phyloP scores from a whole-genome alignment of 75 land plant genomes.

The Cunninghamia lanceolata region DNA sequence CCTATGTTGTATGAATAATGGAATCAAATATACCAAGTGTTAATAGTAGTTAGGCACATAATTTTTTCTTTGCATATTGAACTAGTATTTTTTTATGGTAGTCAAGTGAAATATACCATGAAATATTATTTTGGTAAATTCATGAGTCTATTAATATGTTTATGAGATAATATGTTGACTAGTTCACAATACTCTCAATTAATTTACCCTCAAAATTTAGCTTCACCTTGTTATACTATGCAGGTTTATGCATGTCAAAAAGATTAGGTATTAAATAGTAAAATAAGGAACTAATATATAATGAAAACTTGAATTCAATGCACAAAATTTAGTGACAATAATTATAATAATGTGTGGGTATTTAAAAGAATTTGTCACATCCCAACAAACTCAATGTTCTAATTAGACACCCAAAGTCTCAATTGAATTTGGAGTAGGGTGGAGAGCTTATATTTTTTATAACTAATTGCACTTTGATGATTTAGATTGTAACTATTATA shows the following conservation, averaged over 20 bases:
- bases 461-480: too few relatives aligned
- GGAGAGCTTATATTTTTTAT: too few relatives aligned
- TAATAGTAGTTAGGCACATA: too few relatives aligned
- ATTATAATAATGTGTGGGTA: not conserved
- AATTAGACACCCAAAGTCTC: too few relatives aligned
- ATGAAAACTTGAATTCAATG: too few relatives aligned
- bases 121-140: not conserved
- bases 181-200: not conserved
- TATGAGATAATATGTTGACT: not conserved
- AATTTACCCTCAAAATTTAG: not conserved
- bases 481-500: too few relatives aligned
- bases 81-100: not conserved
- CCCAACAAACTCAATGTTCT: too few relatives aligned
- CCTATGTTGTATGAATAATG: not conserved
- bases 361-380: not conserved
- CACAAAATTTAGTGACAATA: not conserved
- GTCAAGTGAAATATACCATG: not conserved
- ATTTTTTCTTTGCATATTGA: too few relatives aligned
- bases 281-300: not conserved
- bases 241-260: not conserved
- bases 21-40: not conserved
- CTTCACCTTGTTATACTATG: not conserved
- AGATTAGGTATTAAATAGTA: too few relatives aligned
- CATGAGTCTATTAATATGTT: not conserved
- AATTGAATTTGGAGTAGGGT: too few relatives aligned